Evolutionary conservation across 257 asterid genomes (phyloP).

Genomic region (Misopates orontium): DNA sequence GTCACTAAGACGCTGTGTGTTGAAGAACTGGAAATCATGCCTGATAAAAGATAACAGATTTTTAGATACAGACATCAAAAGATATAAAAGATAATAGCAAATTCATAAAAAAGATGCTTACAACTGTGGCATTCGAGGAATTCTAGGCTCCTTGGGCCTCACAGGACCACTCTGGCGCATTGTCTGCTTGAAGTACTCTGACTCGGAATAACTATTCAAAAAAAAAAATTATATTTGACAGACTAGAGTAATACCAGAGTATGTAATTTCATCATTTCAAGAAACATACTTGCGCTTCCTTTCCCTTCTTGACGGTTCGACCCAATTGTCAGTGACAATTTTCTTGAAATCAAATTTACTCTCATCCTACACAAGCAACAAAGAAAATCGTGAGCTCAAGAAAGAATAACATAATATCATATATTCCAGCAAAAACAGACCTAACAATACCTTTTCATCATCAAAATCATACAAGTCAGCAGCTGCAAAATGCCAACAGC

Average conservation of each 20-base stretch:
- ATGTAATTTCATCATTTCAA: constrained; percentile 17
- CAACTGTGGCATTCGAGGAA: constrained; percentile 99
- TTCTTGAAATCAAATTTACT: constrained; percentile 90
- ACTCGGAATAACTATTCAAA: constrained; percentile 79
- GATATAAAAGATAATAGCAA: neutral
- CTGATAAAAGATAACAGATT: constrained; percentile 42
- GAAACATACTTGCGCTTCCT: constrained; percentile 92
- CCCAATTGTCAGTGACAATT: constrained; percentile 89
- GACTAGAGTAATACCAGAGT: constrained; percentile 2
- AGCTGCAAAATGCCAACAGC: constrained; percentile 54
- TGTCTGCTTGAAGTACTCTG: constrained; percentile 98
- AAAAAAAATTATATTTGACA: neutral
- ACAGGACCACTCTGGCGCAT: constrained; percentile 99
- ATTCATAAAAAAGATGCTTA: constrained; percentile 37
- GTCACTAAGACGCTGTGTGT: constrained; percentile 96
- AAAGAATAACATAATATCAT: neutral
- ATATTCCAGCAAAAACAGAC: constrained; percentile 20
- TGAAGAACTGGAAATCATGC: constrained; percentile 99
- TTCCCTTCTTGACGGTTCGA: constrained; percentile 91
- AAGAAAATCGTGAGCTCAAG: constrained; percentile 17
- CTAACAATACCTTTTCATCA: constrained; percentile 71
- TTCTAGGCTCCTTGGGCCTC: constrained; percentile 93
- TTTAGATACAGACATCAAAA: constrained; percentile 24
- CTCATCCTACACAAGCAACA: constrained; percentile 59
- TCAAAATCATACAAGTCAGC: constrained; percentile 96